Percentiles rank a stretch among this genome's conserved stretches.
Evolutionary conservation across 306 rosid genomes (phyloP).

Genomic region (Adenanthera pavonina): DNA sequence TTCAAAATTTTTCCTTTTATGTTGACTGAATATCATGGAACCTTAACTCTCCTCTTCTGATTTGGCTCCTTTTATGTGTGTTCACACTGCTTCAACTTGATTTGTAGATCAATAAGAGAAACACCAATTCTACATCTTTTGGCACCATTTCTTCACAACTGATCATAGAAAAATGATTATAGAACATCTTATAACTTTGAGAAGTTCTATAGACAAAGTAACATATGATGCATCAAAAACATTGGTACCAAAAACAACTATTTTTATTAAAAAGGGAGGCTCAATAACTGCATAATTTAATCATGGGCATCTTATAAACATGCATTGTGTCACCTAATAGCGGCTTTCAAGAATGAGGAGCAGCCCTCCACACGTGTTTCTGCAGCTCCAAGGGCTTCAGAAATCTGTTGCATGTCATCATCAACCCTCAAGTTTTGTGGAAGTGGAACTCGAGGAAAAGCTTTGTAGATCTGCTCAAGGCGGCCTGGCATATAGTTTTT

Average conservation of each 20-base stretch:
- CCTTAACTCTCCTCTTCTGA: neutral
- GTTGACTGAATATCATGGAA: neutral
- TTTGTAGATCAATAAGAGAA: neutral
- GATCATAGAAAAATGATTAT: neutral
- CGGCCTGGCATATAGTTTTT: slow-evolving; percentile 59
- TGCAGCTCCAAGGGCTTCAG: slow-evolving; percentile 87
- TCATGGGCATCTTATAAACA: slow-evolving; percentile 6
- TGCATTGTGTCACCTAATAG: slow-evolving; percentile 65
- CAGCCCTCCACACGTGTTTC: slow-evolving; percentile 90
- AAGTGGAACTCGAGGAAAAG: slow-evolving; percentile 73
- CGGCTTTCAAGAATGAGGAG: slow-evolving; percentile 90
- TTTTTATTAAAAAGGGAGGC: neutral
- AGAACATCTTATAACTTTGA: slow-evolving; percentile 1
- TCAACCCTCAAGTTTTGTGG: slow-evolving; percentile 78
- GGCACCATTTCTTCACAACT: neutral
- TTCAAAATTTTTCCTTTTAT: neutral
- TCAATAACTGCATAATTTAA: slow-evolving; percentile 27
- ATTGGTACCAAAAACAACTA: slow-evolving; percentile 1
- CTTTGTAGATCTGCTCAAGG: slow-evolving; percentile 69
- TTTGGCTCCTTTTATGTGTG: neutral
- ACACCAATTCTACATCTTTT: neutral
- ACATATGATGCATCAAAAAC: neutral
- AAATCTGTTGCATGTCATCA: slow-evolving; percentile 77
- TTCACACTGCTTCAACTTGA: neutral
- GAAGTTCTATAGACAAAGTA: slow-evolving; percentile 15